Percentiles rank a stretch among this genome's conserved stretches.
Conservation (phyloP, 176 grass and related monocot species). For the Musa beccarii region DNA sequence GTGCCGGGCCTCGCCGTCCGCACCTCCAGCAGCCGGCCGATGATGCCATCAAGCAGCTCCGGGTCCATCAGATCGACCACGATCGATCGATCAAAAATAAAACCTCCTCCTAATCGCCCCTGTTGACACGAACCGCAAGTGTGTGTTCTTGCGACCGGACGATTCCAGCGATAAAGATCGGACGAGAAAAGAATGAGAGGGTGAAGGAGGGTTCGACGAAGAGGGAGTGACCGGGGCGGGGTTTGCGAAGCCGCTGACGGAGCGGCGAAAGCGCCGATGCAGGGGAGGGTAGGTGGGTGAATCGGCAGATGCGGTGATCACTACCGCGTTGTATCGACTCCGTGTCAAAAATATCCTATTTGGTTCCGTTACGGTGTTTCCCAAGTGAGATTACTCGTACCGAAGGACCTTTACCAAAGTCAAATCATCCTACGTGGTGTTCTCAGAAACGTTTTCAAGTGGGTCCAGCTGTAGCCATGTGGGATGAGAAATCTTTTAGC, state of each 20-base stretch:
- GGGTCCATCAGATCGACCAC: slow-evolving; percentile 35
- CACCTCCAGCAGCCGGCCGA: slow-evolving; percentile 70
- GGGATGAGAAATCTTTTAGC: too few species aligned
- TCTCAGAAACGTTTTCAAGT: too few species aligned
- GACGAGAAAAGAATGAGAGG: too few species aligned
- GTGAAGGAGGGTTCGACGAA: neutral
- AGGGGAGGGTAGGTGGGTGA: neutral
- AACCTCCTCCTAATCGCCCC: neutral
- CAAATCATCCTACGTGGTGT: too few species aligned
- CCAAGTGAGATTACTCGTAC: too few species aligned
- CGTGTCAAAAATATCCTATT: too few species aligned
- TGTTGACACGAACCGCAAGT: neutral
- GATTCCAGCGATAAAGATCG: too few species aligned
- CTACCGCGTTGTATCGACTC: too few species aligned
- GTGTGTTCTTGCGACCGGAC: too few species aligned
- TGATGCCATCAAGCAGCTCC: slow-evolving; percentile 71
- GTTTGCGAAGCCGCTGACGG: neutral
- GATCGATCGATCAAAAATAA: neutral
- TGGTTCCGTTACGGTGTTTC: too few species aligned
- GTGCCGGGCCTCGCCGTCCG: slow-evolving; percentile 56
- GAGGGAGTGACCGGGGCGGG: neutral
- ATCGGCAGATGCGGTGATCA: neutral
- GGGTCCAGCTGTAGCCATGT: too few species aligned
- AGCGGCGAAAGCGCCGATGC: slow-evolving; percentile 4
- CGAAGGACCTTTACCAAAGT: too few species aligned